phyloP scores from a whole-genome alignment of 2,329 filamentous ascomycete genomes.

The Beauveria caledonica region DNA sequence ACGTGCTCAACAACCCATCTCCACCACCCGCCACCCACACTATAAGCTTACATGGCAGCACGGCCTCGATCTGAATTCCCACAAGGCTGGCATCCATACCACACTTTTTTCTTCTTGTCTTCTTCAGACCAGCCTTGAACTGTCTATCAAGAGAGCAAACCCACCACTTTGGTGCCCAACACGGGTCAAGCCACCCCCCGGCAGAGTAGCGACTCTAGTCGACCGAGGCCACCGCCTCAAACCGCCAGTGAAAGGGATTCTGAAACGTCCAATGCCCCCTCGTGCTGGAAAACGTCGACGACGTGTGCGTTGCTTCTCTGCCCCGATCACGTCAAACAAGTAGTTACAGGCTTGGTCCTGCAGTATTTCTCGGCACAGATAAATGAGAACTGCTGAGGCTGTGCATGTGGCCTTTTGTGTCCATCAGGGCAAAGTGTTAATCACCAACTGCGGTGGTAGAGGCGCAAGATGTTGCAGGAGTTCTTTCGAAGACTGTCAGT shows the following conservation, averaged over 20 bases:
- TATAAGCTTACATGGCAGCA: not conserved
- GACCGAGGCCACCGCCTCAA: not conserved
- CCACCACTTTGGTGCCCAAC: not conserved
- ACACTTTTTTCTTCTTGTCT: not conserved
- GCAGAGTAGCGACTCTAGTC: not conserved
- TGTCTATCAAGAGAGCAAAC: not conserved
- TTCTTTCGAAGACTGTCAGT: too few species aligned
- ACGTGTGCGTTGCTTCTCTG: not conserved
- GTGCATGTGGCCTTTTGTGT: not conserved
- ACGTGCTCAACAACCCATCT: not conserved
- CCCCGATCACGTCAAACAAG: not conserved
- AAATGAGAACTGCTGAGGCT: not conserved
- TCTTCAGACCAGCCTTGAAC: not conserved
- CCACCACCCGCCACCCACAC: not conserved
- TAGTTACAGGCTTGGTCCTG: not conserved
- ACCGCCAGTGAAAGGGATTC: not conserved
- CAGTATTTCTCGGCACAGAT: not conserved
- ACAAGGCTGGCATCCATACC: not conserved
- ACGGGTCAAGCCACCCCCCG: not conserved
- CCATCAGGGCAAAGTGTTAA: not conserved
- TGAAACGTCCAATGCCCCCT: slow-evolving; percentile 3
- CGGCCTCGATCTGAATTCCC: slow-evolving; percentile 1
- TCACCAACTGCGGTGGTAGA: not conserved
- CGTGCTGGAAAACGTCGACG: not conserved
- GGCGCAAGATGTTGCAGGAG: too few species aligned